Evolutionary conservation across 2,329 filamentous ascomycete species (phyloP), one percentile per base, ranked within the genome.

Genomic region (Pestalotiopsis sp.): DNA sequence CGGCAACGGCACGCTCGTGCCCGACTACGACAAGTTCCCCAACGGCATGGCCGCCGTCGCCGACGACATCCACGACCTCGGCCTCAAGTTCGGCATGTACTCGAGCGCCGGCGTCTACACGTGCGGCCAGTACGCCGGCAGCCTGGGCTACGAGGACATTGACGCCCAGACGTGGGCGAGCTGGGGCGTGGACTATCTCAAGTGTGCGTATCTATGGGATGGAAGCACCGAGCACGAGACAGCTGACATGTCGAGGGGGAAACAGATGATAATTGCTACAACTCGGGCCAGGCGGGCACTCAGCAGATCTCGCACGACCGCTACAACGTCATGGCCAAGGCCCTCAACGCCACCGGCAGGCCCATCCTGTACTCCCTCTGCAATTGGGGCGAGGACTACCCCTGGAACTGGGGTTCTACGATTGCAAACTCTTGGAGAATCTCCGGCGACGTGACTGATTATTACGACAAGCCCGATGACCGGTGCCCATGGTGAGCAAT

Each of bases 151-250:
- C 70, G 87, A 90, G 71, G 74, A 80, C 4, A 75, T 85, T 12
- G 87, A 89, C 73, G 87, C 87, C 0, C 72, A 83, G 70, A 82
- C 82, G 0, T 88, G 86, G 71, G 84, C 85, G 1, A 78, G 80
- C 17, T 87, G 85, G 85, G 84, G 83, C 2, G 80, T 87, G 65
- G 84, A 86, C 71, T 86, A 86, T 64, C 76, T 87, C 56, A 87
- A 87, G 77, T 86, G 59, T 67, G 36, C 14, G 64, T 60, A 9
- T 23, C n/a, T 3, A 49, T 4, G 23, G 1, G 17, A 23, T 12
- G 6, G 41, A 14, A 17, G 12, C 13, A 36, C 17, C 41, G 2
- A 45, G 41, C 41, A 17, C 41, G 17, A 13, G 13, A 20, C 9
- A n/a, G 36, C 64, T 66, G 45, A 66, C 64, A 13, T 49, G 36